Conservation (phyloP, 225 moss, liverwort and hornwort species). For the Neckera pumila region DNA sequence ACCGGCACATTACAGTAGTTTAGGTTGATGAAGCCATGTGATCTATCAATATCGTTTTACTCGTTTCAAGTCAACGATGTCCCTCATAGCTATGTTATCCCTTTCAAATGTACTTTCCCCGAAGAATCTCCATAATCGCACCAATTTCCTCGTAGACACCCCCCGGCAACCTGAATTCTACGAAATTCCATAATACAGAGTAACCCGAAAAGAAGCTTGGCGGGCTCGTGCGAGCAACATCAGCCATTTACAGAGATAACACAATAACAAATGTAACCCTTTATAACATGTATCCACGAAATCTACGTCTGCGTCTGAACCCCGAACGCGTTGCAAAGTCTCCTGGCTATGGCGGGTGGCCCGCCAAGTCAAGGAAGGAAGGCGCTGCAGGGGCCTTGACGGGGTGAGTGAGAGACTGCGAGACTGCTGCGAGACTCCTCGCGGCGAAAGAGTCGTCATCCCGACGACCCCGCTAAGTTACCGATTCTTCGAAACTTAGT, state of each 20-base stretch:
- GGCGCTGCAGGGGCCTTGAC: not conserved
- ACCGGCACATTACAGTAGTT: too few species aligned
- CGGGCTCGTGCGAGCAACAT: not conserved
- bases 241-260: fast-evolving
- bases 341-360: constrained; percentile 5
- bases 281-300: fast-evolving
- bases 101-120: too few species aligned
- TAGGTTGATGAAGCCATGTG: not conserved
- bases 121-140: not conserved
- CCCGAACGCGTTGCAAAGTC: not conserved
- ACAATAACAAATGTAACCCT: fast-evolving
- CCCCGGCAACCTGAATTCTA: not conserved
- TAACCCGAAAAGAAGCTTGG: not conserved
- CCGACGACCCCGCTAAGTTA: not conserved
- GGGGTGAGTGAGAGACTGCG: not conserved
- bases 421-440: not conserved
- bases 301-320: not conserved
- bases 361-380: constrained; percentile 9
- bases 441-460: not conserved
- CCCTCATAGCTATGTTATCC: not conserved
- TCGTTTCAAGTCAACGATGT: not conserved
- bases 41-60: not conserved
- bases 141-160: not conserved
- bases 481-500: not conserved
- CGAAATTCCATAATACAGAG: not conserved